phyloP scores from a whole-genome alignment of 164 flowering plant genomes.

The Macadamia integrifolia region DNA sequence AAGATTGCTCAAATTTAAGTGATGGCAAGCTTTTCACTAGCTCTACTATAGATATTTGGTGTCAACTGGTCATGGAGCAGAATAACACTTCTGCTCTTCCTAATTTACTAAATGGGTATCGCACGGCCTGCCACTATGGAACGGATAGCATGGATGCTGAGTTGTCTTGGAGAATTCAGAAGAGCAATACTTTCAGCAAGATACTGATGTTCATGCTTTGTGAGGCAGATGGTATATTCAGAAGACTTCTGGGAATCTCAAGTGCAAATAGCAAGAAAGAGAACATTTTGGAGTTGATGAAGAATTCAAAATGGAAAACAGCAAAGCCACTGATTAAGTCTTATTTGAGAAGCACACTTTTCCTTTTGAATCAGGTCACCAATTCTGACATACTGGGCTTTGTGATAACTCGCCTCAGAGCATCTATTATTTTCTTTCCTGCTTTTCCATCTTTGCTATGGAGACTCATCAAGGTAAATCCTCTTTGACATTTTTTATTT shows the following conservation, averaged over 20 bases:
- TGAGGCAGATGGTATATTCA: slow-evolving; percentile 60
- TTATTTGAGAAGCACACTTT: slow-evolving; percentile 67
- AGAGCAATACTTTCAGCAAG: slow-evolving; percentile 40
- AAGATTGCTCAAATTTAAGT: slow-evolving; percentile 12
- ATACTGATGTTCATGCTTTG: slow-evolving; percentile 55
- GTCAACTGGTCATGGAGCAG: slow-evolving; percentile 40
- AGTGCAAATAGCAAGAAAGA: slow-evolving; percentile 44
- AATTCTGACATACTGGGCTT: slow-evolving; percentile 61
- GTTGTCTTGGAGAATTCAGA: slow-evolving; percentile 25
- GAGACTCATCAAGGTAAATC: slow-evolving; percentile 66
- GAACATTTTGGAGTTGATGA: slow-evolving; percentile 44
- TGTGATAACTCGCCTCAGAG: slow-evolving; percentile 51
- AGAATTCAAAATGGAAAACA: slow-evolving; percentile 54
- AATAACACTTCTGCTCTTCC: slow-evolving; percentile 43
- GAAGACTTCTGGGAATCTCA: slow-evolving; percentile 48
- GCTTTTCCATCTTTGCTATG: slow-evolving; percentile 58
- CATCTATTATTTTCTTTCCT: slow-evolving; percentile 58
- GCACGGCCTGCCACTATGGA: slow-evolving; percentile 75
- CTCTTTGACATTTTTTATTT: too few species aligned
- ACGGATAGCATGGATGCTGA: slow-evolving; percentile 21
- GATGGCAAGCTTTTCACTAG: slow-evolving; percentile 32
- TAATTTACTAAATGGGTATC: slow-evolving; percentile 67
- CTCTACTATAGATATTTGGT: slow-evolving; percentile 43
- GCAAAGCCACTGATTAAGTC: slow-evolving; percentile 72
- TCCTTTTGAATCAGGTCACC: slow-evolving; percentile 61